Evolutionary conservation across 768 basidiomycete genomes (phyloP), one percentile per base, ranked within the genome.

Genomic region (Sporobolomyces roseus): DNA sequence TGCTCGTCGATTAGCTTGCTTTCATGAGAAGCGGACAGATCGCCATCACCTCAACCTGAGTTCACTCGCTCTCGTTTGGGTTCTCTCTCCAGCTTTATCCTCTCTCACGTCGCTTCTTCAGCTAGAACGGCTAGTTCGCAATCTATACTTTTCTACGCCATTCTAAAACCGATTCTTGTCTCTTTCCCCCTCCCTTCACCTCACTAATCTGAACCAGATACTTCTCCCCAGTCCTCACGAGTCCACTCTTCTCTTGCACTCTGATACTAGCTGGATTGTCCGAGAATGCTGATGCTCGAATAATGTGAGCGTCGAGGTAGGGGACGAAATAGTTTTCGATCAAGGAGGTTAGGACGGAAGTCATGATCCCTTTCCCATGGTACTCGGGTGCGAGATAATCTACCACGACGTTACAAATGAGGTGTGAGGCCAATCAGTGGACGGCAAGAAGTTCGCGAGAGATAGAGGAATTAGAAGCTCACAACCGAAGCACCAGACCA

Each of bases 201-300:
- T 62, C 59, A 12, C 12, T 27, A 12, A 71, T 32, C 10, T 25
- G 3, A 23, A 25, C 33, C 52, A 32, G 35, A 41, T 45, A 36
- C 41, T 16, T 38, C 38, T 5, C 36, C 19, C 7, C 33, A 17
- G 1, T 35, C 29, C 27, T 56, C 55, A 16, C 23, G 30, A 41
- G 19, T 7, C 65, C 65, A 36, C 54, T 51, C 53, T 41, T 52
- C 23, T 66, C 68, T 53, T 70, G 68, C 19, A 61, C 55, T 21
- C 41, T 3, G 12, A 65, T 25, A 33, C 63, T 61, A 23, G 53
- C 48, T 7, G 13, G 9, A 41, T 65, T 65, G 13, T 48, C 30
- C 17, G 21, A 38, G 45, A 61, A 65, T 1, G 68, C 68, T 4
- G 59, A 60, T 21, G 51, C 50, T 23, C 53, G 19, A 29, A 65